Percentiles rank a stretch among this genome's conserved stretches.
These are phyloP conservation scores for Suillus lakei DNA, from an alignment of 768 basidiomycete species.

Conservation along the genomic window DNA sequence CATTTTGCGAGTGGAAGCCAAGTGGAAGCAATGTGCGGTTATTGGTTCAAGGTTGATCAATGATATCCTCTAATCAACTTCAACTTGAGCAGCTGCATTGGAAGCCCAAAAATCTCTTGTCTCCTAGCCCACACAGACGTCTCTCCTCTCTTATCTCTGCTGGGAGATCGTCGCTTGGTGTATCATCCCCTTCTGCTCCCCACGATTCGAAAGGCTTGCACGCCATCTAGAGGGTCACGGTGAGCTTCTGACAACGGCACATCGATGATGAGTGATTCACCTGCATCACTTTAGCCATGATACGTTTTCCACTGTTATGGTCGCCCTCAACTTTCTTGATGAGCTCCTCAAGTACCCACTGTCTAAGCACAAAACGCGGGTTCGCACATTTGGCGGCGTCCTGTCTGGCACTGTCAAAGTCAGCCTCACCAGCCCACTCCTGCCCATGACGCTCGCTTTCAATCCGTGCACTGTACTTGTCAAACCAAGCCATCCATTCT, in stretches of 20 bases:
- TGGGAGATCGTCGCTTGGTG: conserved; percentile 50
- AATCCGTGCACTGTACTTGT: conserved; percentile 62
- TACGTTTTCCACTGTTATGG: conserved; percentile 59
- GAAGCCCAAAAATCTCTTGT: conserved; percentile 79
- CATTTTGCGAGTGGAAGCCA: not conserved
- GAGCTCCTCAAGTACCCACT: conserved; percentile 96
- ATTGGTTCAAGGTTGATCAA: not conserved
- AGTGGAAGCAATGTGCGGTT: not conserved
- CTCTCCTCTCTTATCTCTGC: conserved; percentile 71
- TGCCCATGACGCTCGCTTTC: conserved; percentile 45
- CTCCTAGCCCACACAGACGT: conserved; percentile 79
- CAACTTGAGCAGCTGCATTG: conserved; percentile 94
- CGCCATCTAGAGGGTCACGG: conserved; percentile 68
- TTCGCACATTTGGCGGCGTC: conserved; percentile 65
- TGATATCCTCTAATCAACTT: conserved; percentile 15
- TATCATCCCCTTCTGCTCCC: conserved; percentile 72
- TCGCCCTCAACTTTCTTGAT: conserved; percentile 73
- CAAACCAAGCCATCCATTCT: conserved; percentile 69
- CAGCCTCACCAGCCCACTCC: conserved; percentile 47
- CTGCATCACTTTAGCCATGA: conserved; percentile 82
- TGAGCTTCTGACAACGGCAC: not conserved
- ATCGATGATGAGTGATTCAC: conserved; percentile 44
- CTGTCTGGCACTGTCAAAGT: conserved; percentile 52
- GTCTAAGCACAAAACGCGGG: conserved; percentile 90
- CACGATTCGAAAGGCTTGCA: conserved; percentile 84